Base-by-base conservation (phyloP, 2,329 filamentous ascomycete genomes). In the Pseudomassariella vexata region DNA sequence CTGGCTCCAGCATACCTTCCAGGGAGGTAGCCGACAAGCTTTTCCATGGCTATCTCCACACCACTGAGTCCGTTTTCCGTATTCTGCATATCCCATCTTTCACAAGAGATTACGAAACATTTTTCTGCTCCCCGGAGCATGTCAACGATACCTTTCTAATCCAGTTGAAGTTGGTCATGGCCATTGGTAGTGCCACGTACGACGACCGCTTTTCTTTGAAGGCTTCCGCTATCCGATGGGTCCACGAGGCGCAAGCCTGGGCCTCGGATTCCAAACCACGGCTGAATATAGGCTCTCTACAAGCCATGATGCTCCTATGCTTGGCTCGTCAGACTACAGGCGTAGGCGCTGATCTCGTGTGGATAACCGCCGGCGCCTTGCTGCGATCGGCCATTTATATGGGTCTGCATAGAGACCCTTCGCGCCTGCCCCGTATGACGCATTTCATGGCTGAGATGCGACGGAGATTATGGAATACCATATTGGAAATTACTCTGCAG, bases 201-300 rank as follows among this genome's bases (percentile, higher is more conserved):
- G 70, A 79, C 31, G 60, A 68, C 0, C 38, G 52, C 0, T 77
- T 73, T 34, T 68, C 65, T 0, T 41, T 76, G 21, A 64, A 72
- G 6, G 31, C 53, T 5, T 57, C 60, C 0, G 75, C 75, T 1
- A 54, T 66, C n/a, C 59, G 52, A 18, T 81, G 75, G 76, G 53
- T 78, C 0, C 70, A 72, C 34, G 73, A 77, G 39, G 74, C 67
- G 0, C 68, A 73, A 26, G 63, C 63, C 0, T 80, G 70, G 69
- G 31, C 72, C 1, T 65, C 67, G 0, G 62, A 64, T 5, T 68
- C 66, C 44, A 80, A 79, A 38, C 59, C 63, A 1, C 54, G 63
- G 1, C 54, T 79, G 0, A 63, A 56, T 2, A 53, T 78, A 0
- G 61, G 65, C 19, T 61, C 57, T n/a, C 38, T 80, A 0, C 76